phyloP scores from a whole-genome alignment of 345 rosid species.

The Gossypium arboreum region DNA sequence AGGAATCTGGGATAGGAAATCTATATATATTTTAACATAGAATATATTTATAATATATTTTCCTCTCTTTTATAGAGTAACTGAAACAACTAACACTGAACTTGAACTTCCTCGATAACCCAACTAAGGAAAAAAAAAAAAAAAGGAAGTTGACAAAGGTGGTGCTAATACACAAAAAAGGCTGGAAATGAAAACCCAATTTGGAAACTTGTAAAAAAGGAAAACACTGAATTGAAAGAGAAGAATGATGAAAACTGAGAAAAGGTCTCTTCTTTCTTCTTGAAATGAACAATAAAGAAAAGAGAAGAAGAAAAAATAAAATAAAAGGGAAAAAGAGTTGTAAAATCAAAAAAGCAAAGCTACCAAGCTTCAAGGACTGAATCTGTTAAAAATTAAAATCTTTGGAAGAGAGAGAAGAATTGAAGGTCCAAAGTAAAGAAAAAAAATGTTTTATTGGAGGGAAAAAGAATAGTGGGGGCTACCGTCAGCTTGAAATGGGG shows the following conservation, averaged over 20 bases:
- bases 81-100: slow-evolving; percentile 8
- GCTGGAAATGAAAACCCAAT: slow-evolving; percentile 17
- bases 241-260: slow-evolving; percentile 15
- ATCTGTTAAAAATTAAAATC: slow-evolving; percentile 24
- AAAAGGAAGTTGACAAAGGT: slow-evolving; percentile 11
- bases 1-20: background rate
- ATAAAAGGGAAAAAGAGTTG: background rate
- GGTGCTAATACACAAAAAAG: background rate
- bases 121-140: slow-evolving; percentile 2
- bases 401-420: slow-evolving; percentile 5
- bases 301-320: background rate
- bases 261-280: slow-evolving; percentile 27
- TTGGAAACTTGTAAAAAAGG: background rate
- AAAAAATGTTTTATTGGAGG: background rate
- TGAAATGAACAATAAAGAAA: slow-evolving; percentile 22
- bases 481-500: slow-evolving; percentile 5
- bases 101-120: slow-evolving; percentile 20
- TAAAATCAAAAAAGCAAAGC: slow-evolving; percentile 17
- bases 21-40: background rate
- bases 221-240: slow-evolving; percentile 9
- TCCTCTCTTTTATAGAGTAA: background rate
- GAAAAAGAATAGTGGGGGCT: background rate
- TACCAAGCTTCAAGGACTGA: slow-evolving; percentile 31
- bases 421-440: background rate
- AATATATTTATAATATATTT: background rate